Evolutionary conservation across 2,329 filamentous ascomycete species (phyloP).

Genomic region (Aureobasidium sp.): DNA sequence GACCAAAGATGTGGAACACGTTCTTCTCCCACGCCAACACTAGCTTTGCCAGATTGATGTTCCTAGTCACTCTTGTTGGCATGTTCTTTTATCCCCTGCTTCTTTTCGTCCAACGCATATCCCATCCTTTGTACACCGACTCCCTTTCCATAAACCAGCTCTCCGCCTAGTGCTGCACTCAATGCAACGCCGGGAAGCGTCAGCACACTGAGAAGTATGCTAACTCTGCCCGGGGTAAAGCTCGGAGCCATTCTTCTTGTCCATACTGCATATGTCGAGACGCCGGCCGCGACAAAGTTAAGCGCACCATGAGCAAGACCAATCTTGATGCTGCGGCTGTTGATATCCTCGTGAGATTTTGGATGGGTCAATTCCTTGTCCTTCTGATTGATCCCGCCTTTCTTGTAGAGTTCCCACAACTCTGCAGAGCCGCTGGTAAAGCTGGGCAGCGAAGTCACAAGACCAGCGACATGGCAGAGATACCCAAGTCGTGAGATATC

Average conservation of each 20-base stretch:
- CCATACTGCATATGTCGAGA: background rate
- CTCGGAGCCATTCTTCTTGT: background rate
- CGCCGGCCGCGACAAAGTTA: background rate
- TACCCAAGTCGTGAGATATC: background rate
- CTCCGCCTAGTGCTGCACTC: background rate
- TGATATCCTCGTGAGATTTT: background rate
- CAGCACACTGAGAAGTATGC: background rate
- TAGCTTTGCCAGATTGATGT: background rate
- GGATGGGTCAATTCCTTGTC: background rate
- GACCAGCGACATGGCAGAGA: background rate
- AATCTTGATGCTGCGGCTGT: background rate
- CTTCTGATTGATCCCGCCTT: background rate
- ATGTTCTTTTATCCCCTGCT: background rate
- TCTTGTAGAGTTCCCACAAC: background rate
- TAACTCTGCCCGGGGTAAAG: background rate
- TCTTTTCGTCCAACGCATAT: background rate
- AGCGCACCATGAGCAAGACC: background rate
- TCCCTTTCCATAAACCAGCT: background rate
- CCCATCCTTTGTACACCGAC: background rate
- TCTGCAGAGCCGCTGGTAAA: background rate
- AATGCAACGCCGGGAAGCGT: background rate
- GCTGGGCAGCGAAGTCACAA: background rate
- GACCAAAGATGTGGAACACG: too few relatives aligned
- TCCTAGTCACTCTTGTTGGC: background rate
- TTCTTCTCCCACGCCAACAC: too few relatives aligned